A percentile compares a stretch with the other conserved stretches of the same genome.
These are phyloP conservation scores for Neonothopanus nambi DNA, from an alignment of 1,284 basidiomycete genomes.

Conservation along the genomic window DNA sequence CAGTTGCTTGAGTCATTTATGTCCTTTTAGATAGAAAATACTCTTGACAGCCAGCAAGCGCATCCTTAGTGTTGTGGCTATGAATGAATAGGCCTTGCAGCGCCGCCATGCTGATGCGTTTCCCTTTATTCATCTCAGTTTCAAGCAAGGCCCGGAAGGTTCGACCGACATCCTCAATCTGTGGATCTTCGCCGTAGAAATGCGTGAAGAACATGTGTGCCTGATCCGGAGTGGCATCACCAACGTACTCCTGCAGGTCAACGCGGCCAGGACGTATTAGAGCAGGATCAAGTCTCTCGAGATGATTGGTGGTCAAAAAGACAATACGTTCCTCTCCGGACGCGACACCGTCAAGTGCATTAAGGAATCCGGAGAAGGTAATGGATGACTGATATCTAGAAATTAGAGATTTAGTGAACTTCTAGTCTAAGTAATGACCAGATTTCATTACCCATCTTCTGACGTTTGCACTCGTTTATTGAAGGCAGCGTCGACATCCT, in stretches of 20 bases:
- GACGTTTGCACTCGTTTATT: conserved; percentile 86
- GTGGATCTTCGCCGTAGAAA: conserved; percentile 72
- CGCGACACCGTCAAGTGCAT: conserved; percentile 96
- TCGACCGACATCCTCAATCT: conserved; percentile 43
- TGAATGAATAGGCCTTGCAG: conserved; percentile 93
- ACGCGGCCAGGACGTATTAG: conserved; percentile 95
- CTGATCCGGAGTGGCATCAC: conserved; percentile 86
- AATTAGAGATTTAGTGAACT: conserved; percentile 16
- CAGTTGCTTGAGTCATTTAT: background rate
- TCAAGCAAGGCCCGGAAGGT: conserved; percentile 55
- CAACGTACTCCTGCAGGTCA: conserved; percentile 83
- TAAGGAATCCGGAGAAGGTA: conserved; percentile 97
- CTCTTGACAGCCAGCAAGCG: conserved; percentile 54
- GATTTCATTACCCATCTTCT: conserved; percentile 74
- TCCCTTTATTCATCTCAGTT: conserved; percentile 51
- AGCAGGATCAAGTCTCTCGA: conserved; percentile 82
- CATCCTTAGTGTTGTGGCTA: conserved; percentile 57
- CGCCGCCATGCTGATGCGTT: conserved; percentile 87
- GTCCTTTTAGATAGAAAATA: conserved; percentile 44
- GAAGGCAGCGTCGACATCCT: conserved; percentile 99
- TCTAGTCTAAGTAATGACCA: background rate
- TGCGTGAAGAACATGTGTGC: conserved; percentile 78
- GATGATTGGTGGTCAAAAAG: conserved; percentile 99
- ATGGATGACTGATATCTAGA: conserved; percentile 88
- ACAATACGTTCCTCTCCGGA: conserved; percentile 97